Percentiles rank a stretch among this genome's conserved stretches.
Conservation (phyloP, 164 flowering plant species). For the Berberis vulgaris region DNA sequence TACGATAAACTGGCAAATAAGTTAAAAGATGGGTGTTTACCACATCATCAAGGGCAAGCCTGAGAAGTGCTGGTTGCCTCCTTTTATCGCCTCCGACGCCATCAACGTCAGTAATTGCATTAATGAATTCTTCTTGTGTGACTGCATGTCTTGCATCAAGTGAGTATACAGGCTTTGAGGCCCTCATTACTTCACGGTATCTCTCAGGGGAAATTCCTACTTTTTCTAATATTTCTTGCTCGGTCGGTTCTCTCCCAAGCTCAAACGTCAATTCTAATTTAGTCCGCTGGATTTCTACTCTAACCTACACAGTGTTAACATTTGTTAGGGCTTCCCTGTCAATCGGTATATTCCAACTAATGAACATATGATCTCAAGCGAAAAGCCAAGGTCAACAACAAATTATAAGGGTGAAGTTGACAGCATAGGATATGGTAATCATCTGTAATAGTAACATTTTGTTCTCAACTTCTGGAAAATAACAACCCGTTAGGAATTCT, state of each 20-base stretch:
- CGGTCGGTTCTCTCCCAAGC: conserved; percentile 67
- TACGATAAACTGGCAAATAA: background rate
- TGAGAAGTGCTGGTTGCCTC: conserved; percentile 73
- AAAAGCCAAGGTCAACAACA: too few species aligned
- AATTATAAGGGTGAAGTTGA: too few species aligned
- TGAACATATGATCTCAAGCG: too few species aligned
- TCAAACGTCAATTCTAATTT: conserved; percentile 56
- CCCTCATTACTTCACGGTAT: conserved; percentile 70
- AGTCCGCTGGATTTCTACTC: conserved; percentile 67
- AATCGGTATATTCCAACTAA: too few species aligned
- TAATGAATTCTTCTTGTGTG: conserved; percentile 84
- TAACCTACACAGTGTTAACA: conserved; percentile 40
- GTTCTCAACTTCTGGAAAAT: too few species aligned
- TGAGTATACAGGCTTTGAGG: conserved; percentile 64
- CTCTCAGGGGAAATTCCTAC: conserved; percentile 74
- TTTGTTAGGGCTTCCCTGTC: too few species aligned
- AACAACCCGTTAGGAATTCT: too few species aligned
- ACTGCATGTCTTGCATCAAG: conserved; percentile 57
- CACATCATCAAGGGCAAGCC: conserved; percentile 99
- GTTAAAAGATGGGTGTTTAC: conserved; percentile 30
- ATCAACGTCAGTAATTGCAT: conserved; percentile 61
- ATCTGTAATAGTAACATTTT: too few species aligned
- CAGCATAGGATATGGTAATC: too few species aligned
- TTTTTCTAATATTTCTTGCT: conserved; percentile 57
- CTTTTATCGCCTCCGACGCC: conserved; percentile 59